Evolutionary conservation across 2,329 filamentous ascomycete species (phyloP), one percentile per base, ranked within the genome.

Genomic region (Fusarium devonianum): DNA sequence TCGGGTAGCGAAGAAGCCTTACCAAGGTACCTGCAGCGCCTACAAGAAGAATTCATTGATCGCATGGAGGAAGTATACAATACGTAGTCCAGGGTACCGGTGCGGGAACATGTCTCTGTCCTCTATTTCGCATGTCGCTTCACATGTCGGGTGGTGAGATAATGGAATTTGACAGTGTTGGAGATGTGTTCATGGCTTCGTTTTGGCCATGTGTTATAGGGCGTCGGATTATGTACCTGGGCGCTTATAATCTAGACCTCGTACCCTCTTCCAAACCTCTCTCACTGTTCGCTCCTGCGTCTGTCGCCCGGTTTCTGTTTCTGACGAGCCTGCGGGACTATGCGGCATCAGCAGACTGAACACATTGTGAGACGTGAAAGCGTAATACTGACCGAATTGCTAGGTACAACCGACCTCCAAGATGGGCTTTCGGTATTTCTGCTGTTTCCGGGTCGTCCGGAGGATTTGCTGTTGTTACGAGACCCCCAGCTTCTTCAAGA

Each of bases 391-490:
- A 83, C 80, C 85, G 73, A 41, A 91, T 85, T 1, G 87, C 88
- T 33, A 92, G 73, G 69, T 91, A 92, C 7, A 90, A 65, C 18
- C 89, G 75, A 58, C 87, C 84, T 0, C 88, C 88, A 9, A 92
- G 69, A 39, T 76, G 78, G 1, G 82, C 83, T 8, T 85, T 80
- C 37, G 79, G 73, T 17, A 91, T 85, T 0, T 76, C 69, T 2
- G 78, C 81, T 1, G 75, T 83, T 9, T 77, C 75, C 10, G 73
- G 69, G 56, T 88, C 74, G 28, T 78, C 69, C 0, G 88, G 88
- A 2, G 88, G 87, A 60, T 90, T 90, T 0, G 87, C 88, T 3
- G 85, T 88, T 0, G 88, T 92, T 14, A 91, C 78, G 4, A 92
- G 68, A 0, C 89, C 89, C 2, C 88, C 88, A 3, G 89, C 88